A percentile compares a stretch with the other conserved stretches of the same genome.
phyloP scores from a whole-genome alignment of 2,329 filamentous ascomycete species.

The Fonsecaea nubica region DNA sequence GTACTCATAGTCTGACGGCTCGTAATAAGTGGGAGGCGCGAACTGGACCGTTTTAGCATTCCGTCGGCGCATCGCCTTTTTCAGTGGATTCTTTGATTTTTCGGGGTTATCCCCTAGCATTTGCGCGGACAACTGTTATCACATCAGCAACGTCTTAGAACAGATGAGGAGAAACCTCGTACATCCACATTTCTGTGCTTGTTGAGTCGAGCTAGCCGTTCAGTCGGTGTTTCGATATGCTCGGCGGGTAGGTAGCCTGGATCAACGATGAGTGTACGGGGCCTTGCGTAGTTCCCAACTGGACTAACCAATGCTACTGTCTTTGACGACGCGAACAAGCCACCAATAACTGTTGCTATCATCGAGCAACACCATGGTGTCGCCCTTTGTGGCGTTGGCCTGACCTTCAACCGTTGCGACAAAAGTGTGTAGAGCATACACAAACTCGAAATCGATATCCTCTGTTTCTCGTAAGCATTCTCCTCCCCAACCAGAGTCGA shows the following conservation, averaged over 20 bases:
- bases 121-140: slow-evolving; percentile 66
- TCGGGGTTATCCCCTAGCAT: slow-evolving; percentile 77
- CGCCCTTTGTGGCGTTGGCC: slow-evolving; percentile 96
- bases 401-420: slow-evolving; percentile 97
- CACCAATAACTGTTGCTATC: slow-evolving; percentile 99
- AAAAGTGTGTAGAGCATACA: slow-evolving; percentile 97
- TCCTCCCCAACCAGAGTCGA: slow-evolving; percentile 75
- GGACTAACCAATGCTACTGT: slow-evolving; percentile 82
- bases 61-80: slow-evolving; percentile 79
- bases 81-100: slow-evolving; percentile 81
- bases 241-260: slow-evolving; percentile 93
- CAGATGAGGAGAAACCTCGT: slow-evolving; percentile 48
- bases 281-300: not conserved
- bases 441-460: slow-evolving; percentile 99
- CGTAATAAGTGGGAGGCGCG: slow-evolving; percentile 81
- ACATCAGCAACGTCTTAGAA: slow-evolving; percentile 36
- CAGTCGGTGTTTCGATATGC: slow-evolving; percentile 97
- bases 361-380: slow-evolving; percentile 97
- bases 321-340: slow-evolving; percentile 95
- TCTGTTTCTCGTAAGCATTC: slow-evolving; percentile 92
- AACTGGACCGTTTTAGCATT: slow-evolving; percentile 89
- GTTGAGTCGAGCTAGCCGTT: slow-evolving; percentile 89
- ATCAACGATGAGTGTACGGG: slow-evolving; percentile 36
- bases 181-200: slow-evolving; percentile 99
- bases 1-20: slow-evolving; percentile 86